Conservation (phyloP, 192 early-diverging fungal species). For the Coemansia sp. region DNA sequence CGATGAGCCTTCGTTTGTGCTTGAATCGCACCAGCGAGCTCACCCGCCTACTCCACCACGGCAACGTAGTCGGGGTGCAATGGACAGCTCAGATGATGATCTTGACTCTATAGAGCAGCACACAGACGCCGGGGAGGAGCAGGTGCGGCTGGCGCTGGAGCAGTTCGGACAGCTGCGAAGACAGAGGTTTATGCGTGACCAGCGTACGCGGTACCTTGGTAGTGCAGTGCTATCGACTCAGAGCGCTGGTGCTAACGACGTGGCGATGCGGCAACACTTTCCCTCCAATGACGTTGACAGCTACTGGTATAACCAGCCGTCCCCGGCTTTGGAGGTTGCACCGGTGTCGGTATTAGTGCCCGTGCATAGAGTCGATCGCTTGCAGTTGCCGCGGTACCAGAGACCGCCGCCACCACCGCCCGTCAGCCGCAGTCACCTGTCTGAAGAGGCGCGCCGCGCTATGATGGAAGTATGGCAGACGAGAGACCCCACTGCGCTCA, state of each 20-base stretch:
- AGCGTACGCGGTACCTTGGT: slow-evolving; percentile 14
- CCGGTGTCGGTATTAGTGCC: not conserved
- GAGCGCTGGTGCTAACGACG: not conserved
- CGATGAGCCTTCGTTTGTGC: not conserved
- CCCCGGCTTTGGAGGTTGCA: not conserved
- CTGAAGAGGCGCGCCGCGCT: slow-evolving; percentile 26
- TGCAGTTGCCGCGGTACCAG: not conserved
- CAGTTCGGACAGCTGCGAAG: slow-evolving; percentile 26
- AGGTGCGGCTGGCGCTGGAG: slow-evolving; percentile 21
- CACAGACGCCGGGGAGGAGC: slow-evolving; percentile 3
- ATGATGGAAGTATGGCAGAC: slow-evolving; percentile 35
- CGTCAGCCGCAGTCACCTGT: not conserved
- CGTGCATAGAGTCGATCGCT: not conserved
- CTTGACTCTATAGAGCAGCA: not conserved
- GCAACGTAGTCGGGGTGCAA: slow-evolving; percentile 4
- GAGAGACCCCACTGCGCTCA: slow-evolving; percentile 1
- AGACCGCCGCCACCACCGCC: not conserved
- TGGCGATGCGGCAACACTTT: slow-evolving; percentile 14
- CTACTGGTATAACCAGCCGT: slow-evolving; percentile 55
- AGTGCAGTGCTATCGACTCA: not conserved
- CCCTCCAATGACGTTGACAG: slow-evolving; percentile 53
- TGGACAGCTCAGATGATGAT: slow-evolving; percentile 11
- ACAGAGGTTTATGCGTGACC: slow-evolving; percentile 34
- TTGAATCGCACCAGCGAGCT: not conserved
- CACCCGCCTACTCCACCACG: slow-evolving; percentile 36